Base-by-base conservation (phyloP, 148 eudicot genomes). In the Chenopodium formosanum region DNA sequence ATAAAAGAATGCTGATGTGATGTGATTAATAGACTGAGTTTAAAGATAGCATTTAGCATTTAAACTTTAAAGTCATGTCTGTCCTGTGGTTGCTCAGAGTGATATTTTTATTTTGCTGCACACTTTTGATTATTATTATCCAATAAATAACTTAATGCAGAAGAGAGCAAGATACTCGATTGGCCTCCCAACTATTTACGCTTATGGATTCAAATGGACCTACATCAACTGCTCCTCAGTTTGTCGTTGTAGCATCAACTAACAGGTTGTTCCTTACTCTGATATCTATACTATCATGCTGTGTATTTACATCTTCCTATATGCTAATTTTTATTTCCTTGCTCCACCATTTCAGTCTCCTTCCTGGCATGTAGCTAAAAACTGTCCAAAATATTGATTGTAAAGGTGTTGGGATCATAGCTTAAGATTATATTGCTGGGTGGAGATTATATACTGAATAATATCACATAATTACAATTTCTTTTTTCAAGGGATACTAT, bases 231-330 rank as follows among this genome's bases (percentile, higher is more conserved):
- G 81, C 65, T 60, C 89, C 91, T 19, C 86, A 89, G 84, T 91
- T 91, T 85, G 97, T 92, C 71, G 99, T 96, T 79, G 95, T 96
- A 67, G 99, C 97, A 86, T 94, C 99, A 84, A 96, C 99, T 81
- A 92, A 96, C 86, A 96, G 99, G 99, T 96, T 80, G 16, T 64
- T 64, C 74, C 23, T 48, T 76, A 48, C 70, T 31, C 47, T 70
- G 50, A 44, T 56, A 69, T 66, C 58, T 66, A 37, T 60, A 47
- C 44, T 68, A 31, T 75, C 31, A 1, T 75, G 32, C 17, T 17
- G 67, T 62, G 22, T 29, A 8, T 64, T 63, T 70, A 22, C 53
- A 14, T 76, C 50, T 23, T 32, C 73, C 58, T 46, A 50, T 31
- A 23, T 31, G 56, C 19, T 46, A 12, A 4, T 76, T n/a, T 19